Base-by-base conservation (phyloP, 2,329 filamentous ascomycete genomes). In the Exophiala sideris region DNA sequence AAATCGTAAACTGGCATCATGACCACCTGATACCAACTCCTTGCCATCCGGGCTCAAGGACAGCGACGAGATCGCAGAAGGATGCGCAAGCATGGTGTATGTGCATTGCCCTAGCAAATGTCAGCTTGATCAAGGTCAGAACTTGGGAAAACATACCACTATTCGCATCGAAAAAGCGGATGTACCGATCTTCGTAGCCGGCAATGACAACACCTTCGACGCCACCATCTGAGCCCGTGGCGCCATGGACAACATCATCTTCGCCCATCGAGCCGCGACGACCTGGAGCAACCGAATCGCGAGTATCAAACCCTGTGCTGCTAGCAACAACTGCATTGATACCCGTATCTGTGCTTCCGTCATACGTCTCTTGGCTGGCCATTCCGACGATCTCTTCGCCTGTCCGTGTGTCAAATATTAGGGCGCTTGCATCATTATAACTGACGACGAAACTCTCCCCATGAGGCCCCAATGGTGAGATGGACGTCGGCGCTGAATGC, bases 81-180 rank as follows among this genome's bases (percentile, higher is more conserved):
- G 91, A 65, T 99, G 94, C 5, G 94, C 94, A 56, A 97, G 84
- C 94, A 99, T 99, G 66, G 88, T 95, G 73, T 99, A 99, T 60
- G 94, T 97, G 75, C 91, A 96, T 90, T 99, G 94, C 53, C 94
- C 94, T 97, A 62, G 49, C 10, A 16, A 32, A 9, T 57, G 52
- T 57, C 50, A 61, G 67, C 45, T 24, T 18, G 41, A n/a, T n/a
- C 18, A 44, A 16, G 33, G 7, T 24, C 42, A 38, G 33, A 39
- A n/a, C 12, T 11, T 11, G 45, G 21, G 5, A 21, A 42, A 38
- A 58, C 39, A 24, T 87, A 97, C 94, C 94, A 74, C 90, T 96
- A 69, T 99, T 97, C 59, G 94, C 94, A 77, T 99, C 94, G 70
- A 96, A 99, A 79, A 99, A 96, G 62, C 92, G 82, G 64, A 99